phyloP scores from a whole-genome alignment of 148 eudicot genomes.

The Talinum fruticosum region DNA sequence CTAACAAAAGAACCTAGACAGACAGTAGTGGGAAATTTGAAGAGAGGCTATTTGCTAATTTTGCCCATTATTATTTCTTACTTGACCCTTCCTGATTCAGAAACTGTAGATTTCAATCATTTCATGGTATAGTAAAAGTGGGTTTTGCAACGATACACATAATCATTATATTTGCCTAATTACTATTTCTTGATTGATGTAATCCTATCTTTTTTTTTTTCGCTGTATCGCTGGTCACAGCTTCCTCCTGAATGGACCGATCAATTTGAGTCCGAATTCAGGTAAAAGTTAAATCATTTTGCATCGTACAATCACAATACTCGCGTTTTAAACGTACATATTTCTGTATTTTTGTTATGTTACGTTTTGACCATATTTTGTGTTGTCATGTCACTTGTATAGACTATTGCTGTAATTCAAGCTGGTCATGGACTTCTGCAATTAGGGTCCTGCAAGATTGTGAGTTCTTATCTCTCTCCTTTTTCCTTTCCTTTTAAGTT shows the following conservation, averaged over 20 bases:
- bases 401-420: constrained; percentile 99
- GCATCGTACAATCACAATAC: background rate
- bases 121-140: constrained; percentile 25
- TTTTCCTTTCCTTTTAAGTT: background rate
- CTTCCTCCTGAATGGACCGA: constrained; percentile 96
- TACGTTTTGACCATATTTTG: background rate
- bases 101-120: constrained; percentile 24
- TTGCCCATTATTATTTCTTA: constrained; percentile 10
- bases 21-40: constrained; percentile 9
- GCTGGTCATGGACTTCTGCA: constrained; percentile 99
- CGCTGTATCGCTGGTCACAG: constrained; percentile 40
- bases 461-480: constrained; percentile 34
- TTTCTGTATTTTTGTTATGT: background rate
- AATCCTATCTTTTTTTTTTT: constrained; percentile 12
- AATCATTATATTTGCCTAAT: constrained; percentile 28
- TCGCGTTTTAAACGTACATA: background rate
- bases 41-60: constrained; percentile 6
- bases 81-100: constrained; percentile 21
- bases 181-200: constrained; percentile 22
- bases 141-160: constrained; percentile 24
- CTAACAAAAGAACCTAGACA: background rate
- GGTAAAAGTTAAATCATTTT: constrained; percentile 39
- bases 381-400: constrained; percentile 17
- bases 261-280: constrained; percentile 94
- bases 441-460: constrained; percentile 98